Evolutionary conservation across 495 filamentous ascomycete genomes (phyloP).

Genomic region (Trichoderma reesei): DNA sequence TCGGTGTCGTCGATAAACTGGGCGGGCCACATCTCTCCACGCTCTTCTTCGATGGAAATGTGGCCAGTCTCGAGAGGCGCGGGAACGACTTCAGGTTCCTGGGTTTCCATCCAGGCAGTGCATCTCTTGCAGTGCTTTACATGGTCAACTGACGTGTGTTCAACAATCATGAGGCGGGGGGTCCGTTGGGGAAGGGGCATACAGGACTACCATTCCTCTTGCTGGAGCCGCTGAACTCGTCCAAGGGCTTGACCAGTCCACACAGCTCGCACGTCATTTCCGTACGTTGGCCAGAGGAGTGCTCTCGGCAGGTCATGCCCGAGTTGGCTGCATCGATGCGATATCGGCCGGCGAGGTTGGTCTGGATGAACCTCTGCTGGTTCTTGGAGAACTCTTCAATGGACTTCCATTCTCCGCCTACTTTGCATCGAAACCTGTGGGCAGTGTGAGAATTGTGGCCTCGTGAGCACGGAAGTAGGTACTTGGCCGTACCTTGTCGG

Average conservation of each 20-base stretch:
- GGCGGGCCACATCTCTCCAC: background rate
- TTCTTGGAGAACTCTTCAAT: background rate
- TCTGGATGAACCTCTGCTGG: background rate
- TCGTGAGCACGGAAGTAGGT: background rate
- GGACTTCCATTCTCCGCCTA: background rate
- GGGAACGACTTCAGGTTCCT: slow-evolving; percentile 1
- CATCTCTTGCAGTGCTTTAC: slow-evolving; percentile 9
- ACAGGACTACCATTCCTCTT: background rate
- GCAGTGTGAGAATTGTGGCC: background rate
- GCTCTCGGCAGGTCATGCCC: background rate
- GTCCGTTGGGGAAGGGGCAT: background rate
- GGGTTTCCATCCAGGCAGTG: slow-evolving; percentile 10
- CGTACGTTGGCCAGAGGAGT: background rate
- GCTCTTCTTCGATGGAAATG: slow-evolving; percentile 8
- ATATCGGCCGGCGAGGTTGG: background rate
- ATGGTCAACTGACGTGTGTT: background rate
- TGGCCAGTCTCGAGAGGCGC: slow-evolving; percentile 4
- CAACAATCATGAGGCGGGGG: background rate
- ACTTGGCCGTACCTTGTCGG: background rate
- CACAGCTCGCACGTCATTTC: background rate
- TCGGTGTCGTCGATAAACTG: background rate
- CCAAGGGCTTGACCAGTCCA: background rate
- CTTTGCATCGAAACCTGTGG: background rate
- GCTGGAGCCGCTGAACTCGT: slow-evolving; percentile 1
- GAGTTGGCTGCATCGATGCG: slow-evolving; percentile 3